Percentiles rank a stretch among this genome's conserved stretches.
Evolutionary conservation across 495 filamentous ascomycete species (phyloP).

Genomic region (Penicillium silybi): DNA sequence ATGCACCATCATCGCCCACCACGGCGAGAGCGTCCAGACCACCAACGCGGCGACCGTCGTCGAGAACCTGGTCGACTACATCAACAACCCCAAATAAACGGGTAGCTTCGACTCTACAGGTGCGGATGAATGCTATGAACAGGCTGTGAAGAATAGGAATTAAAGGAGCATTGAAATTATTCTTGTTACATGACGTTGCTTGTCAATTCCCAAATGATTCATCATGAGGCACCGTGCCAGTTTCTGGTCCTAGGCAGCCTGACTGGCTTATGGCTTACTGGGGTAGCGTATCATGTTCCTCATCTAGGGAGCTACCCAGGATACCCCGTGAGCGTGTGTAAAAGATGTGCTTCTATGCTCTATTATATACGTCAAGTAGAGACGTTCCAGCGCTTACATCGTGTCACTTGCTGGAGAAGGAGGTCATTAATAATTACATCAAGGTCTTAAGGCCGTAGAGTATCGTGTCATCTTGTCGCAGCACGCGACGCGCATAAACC

Average conservation of each 20-base stretch:
- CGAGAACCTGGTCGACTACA: slow-evolving; percentile 43
- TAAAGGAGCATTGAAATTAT: slow-evolving; percentile 20
- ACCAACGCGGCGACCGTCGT: slow-evolving; percentile 37
- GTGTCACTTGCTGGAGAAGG: neutral
- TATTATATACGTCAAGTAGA: slow-evolving; percentile 12
- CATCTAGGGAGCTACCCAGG: no score
- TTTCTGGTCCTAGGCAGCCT: no score
- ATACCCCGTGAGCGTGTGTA: neutral
- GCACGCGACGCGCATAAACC: neutral
- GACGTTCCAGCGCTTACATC: neutral
- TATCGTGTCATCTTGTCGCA: slow-evolving; percentile 8
- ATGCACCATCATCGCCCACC: slow-evolving; percentile 82
- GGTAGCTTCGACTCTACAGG: neutral
- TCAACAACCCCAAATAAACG: slow-evolving; percentile 35
- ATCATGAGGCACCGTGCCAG: no score
- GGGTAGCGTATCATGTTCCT: no score
- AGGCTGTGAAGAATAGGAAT: slow-evolving; percentile 28
- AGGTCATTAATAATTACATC: slow-evolving; percentile 29
- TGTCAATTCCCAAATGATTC: neutral
- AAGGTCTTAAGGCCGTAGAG: neutral
- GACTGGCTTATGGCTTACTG: no score
- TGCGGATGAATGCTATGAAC: slow-evolving; percentile 16
- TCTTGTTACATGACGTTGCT: neutral
- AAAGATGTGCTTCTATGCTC: slow-evolving; percentile 14
- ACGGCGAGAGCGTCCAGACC: slow-evolving; percentile 64